A percentile compares a stretch with the other conserved stretches of the same genome.
Conservation (phyloP, 2,329 filamentous ascomycete species). For the Stagonosporopsis tanaceti region DNA sequence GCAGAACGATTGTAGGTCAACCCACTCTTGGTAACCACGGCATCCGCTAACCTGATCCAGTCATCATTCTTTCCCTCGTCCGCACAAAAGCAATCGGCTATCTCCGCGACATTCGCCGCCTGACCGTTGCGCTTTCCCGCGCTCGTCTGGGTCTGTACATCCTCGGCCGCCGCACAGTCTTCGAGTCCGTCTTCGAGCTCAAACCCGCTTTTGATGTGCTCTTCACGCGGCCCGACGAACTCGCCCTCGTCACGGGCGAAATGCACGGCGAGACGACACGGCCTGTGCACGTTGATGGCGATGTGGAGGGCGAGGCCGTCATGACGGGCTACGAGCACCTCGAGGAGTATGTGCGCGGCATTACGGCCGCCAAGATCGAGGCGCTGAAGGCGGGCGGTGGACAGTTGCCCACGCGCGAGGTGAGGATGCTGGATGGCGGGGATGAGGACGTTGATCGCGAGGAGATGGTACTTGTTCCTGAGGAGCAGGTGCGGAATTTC, state of each 20-base stretch:
- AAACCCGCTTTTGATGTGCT: constrained; percentile 84
- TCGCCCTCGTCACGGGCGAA: constrained; percentile 83
- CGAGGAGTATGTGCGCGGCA: constrained; percentile 95
- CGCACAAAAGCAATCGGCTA: constrained; percentile 90
- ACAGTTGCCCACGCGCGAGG: constrained; percentile 45
- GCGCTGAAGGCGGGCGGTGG: constrained; percentile 58
- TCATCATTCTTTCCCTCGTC: constrained; percentile 92
- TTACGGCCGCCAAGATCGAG: constrained; percentile 79
- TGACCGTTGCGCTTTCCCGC: constrained; percentile 93
- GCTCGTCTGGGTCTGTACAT: constrained; percentile 92
- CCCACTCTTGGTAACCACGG: background rate
- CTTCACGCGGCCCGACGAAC: constrained; percentile 78
- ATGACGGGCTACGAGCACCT: constrained; percentile 96
- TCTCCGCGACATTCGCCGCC: constrained; percentile 87
- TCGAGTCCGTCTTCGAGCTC: constrained; percentile 88
- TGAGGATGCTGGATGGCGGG: constrained; percentile 44
- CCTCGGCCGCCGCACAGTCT: constrained; percentile 85
- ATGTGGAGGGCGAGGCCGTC: constrained; percentile 61
- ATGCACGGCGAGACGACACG: constrained; percentile 75
- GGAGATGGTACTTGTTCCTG: constrained; percentile 40
- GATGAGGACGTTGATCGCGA: constrained; percentile 39
- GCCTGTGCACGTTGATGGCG: constrained; percentile 43
- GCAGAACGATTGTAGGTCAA: constrained; percentile 93
- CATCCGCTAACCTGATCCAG: constrained; percentile 54
- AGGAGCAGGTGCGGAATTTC: constrained; percentile 15